Base-by-base conservation (phyloP, 148 eudicot genomes). In the Persicaria maculosa region DNA sequence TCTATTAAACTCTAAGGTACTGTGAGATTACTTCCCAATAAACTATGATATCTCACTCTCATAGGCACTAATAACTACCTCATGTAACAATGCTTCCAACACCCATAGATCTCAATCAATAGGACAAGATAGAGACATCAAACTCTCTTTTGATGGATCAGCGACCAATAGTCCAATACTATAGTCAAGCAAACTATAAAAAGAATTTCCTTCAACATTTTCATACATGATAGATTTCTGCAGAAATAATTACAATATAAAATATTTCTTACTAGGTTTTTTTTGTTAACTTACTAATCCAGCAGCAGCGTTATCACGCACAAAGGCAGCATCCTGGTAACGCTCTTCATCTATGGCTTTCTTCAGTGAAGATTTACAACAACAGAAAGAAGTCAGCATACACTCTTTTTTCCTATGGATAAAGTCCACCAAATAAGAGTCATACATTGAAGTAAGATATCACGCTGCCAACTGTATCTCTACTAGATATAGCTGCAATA, bases 401-500 rank as follows among this genome's bases (percentile, higher is more conserved):
- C 71, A 16, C 50, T 68, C 69, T 54, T 75, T 77, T 67, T 6
- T 57, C 11, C 44, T 68, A 58, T 54, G 62, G 52, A 53, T 1
- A 72, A 55, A 46, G 71, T 44, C 46, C 19, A 43, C 46, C 22
- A 71, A 31, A 47, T 15, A 58, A 69, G 74, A 55, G 31, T 20
- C 81, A 59, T 80, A 92, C 99, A 83, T 86, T 86, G 57, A 92
- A 84, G 81, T 81, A 80, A 72, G 93, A 90, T 80, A 96, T 86
- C 89, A 90, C 97, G 79, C 85, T 80, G 79, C 97, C 94, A 86
- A 96, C 97, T 75, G 84, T 80, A 76, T 96, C 99, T 76, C 85
- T 92, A 43, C 87, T 85, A 53, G 91, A 84, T 75, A 93, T 88
- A 85, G 99, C 97, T 75, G 97, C 97, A 76, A 96, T 87, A 67